Evolutionary conservation across 2,329 filamentous ascomycete genomes (phyloP), one percentile per base, ranked within the genome.

Genomic region (Diaporthe caulivora): DNA sequence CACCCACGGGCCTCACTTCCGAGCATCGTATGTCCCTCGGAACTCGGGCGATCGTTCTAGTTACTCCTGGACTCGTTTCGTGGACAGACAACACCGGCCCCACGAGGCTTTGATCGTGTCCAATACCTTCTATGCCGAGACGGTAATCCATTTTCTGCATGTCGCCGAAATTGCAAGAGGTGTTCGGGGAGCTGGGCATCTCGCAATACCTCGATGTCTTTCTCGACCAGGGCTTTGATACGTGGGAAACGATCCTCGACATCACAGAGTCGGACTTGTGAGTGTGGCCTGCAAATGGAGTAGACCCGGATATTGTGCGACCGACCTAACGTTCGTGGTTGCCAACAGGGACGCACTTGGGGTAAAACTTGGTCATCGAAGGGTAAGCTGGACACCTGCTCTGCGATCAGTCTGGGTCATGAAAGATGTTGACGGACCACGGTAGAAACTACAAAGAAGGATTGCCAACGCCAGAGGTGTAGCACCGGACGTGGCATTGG

Each of bases 241-340:
- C 92, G 15, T 96, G 94, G 94, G 93, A 95, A 44, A 95, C 92
- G 1, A 92, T 96, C 71, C 86, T 95, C 67, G 94, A 96, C 80
- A 95, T 97, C 70, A 95, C 94, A 75, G 94, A 96, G 82, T 93
- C 93, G 31, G 94, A 97, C 79, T 86, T 97, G 92, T 95, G 83
- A 81, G 91, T 84, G 57, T 31, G 65, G 18, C 9, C 44, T 60
- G 53, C 73, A n/a, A 47, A 5, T 54, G 53, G n/a, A 7, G 51
- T 4, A 21, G 13, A 55, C 29, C 21, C 26, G 73, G 65, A 77
- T 68, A 21, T 62, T 42, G 55, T 34, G 40, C 58, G 24, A 34
- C 49, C 74, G 18, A 70, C 24, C 58, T 71, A 44, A 73, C 51
- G 13, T 21, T 65, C n/a, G 44, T 31, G n/a, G 21, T 71, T 24